A percentile compares a stretch with the other conserved stretches of the same genome.
Evolutionary conservation across 805 yeast species (phyloP).

Genomic region (Debaryomyces tyrocola): DNA sequence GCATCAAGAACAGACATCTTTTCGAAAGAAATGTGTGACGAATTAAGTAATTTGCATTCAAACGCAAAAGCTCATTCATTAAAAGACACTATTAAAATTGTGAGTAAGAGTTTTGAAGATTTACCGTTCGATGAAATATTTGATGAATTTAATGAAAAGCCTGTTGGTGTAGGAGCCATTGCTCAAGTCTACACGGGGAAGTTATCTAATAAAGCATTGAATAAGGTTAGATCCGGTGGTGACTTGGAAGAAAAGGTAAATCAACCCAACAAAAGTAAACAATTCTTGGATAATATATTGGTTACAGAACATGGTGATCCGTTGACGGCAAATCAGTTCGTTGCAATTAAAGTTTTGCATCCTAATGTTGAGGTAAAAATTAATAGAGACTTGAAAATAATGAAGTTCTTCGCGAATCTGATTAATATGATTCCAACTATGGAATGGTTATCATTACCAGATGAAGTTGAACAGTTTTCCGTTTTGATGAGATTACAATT

Average conservation of each 20-base stretch:
- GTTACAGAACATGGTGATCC: conserved; percentile 34
- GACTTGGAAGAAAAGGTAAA: conserved; percentile 14
- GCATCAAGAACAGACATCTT: conserved; percentile 95
- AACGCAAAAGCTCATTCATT: conserved; percentile 76
- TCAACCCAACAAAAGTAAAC: conserved; percentile 10
- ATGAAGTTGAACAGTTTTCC: conserved; percentile 87
- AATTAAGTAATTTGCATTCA: conserved; percentile 76
- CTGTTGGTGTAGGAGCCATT: conserved; percentile 97
- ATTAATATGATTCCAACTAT: conserved; percentile 83
- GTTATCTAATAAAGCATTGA: conserved; percentile 47
- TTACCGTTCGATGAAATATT: conserved; percentile 71
- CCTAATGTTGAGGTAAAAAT: conserved; percentile 77
- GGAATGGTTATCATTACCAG: conserved; percentile 97
- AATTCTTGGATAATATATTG: conserved; percentile 31
- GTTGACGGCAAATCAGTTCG: conserved; percentile 50
- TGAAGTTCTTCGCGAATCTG: conserved; percentile 73
- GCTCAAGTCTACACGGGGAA: conserved; percentile 90
- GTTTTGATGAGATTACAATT: conserved; percentile 84
- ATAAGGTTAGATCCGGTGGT: conserved; percentile 31
- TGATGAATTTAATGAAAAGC: conserved; percentile 70
- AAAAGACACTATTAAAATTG: conserved; percentile 53
- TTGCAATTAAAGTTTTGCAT: conserved; percentile 91
- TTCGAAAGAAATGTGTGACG: conserved; percentile 73
- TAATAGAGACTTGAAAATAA: conserved; percentile 77
- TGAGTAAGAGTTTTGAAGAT: conserved; percentile 58